These are phyloP conservation scores for Rhynchospora tenuis DNA, from an alignment of 176 grass and related monocot species.

Conservation along the genomic window DNA sequence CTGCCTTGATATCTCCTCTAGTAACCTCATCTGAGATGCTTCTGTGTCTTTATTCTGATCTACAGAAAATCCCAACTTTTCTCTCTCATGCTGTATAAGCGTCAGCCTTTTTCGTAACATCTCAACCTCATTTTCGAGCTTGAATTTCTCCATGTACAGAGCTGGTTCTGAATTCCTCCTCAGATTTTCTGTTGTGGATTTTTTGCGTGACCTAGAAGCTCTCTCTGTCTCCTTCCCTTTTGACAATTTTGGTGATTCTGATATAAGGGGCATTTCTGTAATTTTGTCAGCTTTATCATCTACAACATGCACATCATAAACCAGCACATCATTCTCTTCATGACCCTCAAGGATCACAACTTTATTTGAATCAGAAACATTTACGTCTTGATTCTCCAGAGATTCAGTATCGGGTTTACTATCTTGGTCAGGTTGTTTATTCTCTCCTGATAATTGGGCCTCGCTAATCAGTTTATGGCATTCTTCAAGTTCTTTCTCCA, in stretches of 20 bases:
- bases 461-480: slow-evolving; percentile 45
- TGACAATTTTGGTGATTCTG: slow-evolving; percentile 19
- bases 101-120: slow-evolving; percentile 58
- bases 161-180: slow-evolving; percentile 29
- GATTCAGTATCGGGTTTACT: slow-evolving; percentile 25
- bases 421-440: slow-evolving; percentile 27
- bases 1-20: slow-evolving; percentile 77
- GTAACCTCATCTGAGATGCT: slow-evolving; percentile 47
- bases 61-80: slow-evolving; percentile 49
- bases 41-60: slow-evolving; percentile 47
- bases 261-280: slow-evolving; percentile 22
- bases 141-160: slow-evolving; percentile 48
- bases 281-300: slow-evolving; percentile 33
- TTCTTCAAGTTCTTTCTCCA: slow-evolving; percentile 64
- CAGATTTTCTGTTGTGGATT: slow-evolving; percentile 23
- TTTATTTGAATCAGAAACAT: slow-evolving; percentile 31
- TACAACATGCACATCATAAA: slow-evolving; percentile 83
- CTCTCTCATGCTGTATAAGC: slow-evolving; percentile 63
- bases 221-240: slow-evolving; percentile 27
- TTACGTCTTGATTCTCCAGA: slow-evolving; percentile 25
- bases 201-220: slow-evolving; percentile 27
- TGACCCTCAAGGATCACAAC: not conserved
- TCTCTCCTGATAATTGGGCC: not conserved
- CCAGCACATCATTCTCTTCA: slow-evolving; percentile 43
- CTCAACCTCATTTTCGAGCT: slow-evolving; percentile 59